Evolutionary conservation across 1,139 yeast genomes (phyloP), one percentile per base, ranked within the genome.

Genomic region (Hansenula anomala): DNA sequence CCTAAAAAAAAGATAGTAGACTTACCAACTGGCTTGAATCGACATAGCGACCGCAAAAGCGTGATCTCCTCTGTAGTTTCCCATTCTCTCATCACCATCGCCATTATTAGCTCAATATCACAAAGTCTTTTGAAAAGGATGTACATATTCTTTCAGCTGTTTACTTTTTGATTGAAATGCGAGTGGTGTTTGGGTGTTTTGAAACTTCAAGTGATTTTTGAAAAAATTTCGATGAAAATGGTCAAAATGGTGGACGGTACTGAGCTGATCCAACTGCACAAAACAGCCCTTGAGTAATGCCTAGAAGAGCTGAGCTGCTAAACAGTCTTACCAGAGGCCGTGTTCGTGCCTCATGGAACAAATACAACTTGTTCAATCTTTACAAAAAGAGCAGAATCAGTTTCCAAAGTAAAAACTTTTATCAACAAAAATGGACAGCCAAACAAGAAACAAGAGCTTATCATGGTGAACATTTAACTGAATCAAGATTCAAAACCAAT

Each of bases 391-490:
- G 78, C 30, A 68, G 69, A 37, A 65, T 74, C 25, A 69, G 66
- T 41, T 75, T 64, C 47, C 70, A 70, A 42, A 73, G 78, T 10
- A 77, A 75, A 55, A 75, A 89, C 14, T 65, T 87, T 42, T 92
- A 73, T 65, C 96, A 89, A 64, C 96, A 90, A 63, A 88, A 89
- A 65, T 92, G 96, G 90, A 66, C 73, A 10, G 83, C 97, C 39
- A 92, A 94, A 61, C 83, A 82, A 56, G 97, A 89, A 59, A 82
- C 97, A 5, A 77, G 98, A 65, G 84, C 94, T 2, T 92, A 92
- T 61, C 98, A 92, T 60, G 98, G 98, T 51, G 97, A 92, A 56
- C 90, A 85, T 59, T 64, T 92, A 42, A 84, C 94, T 1, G 98
- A 92, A 60, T 69, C 78, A 22, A 78, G 92, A 57, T 87, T 90